A percentile compares a stretch with the other conserved stretches of the same genome.
Evolutionary conservation across 371 early-diverging fungal genomes (phyloP).

Genomic region (Catenaria anguillulae): DNA sequence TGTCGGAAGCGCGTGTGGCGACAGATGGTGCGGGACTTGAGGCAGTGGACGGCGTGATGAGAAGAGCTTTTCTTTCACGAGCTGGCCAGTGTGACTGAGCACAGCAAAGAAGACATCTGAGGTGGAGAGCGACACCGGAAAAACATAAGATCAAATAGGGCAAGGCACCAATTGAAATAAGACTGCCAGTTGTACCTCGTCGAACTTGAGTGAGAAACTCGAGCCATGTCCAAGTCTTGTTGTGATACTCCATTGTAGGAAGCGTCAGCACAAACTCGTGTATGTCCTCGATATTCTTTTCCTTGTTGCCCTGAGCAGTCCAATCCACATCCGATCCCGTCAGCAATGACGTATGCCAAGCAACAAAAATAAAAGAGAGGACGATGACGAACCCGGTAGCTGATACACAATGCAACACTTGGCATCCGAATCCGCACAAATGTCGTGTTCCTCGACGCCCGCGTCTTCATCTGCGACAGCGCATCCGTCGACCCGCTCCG

Average conservation of each 20-base stretch:
- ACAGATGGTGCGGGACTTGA: not conserved
- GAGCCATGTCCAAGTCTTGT: constrained; percentile 58
- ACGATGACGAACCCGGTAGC: constrained; percentile 35
- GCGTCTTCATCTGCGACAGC: constrained; percentile 34
- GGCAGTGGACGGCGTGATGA: not conserved
- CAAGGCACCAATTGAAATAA: no score
- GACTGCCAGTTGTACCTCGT: constrained; percentile 22
- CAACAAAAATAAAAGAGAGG: not conserved
- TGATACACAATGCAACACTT: constrained; percentile 45
- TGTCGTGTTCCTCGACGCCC: constrained; percentile 48
- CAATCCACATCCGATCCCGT: constrained; percentile 22
- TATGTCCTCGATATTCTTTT: constrained; percentile 56
- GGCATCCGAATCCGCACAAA: constrained; percentile 64
- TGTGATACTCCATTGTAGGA: constrained; percentile 56
- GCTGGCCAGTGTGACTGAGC: constrained; percentile 44
- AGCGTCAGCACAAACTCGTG: constrained; percentile 48
- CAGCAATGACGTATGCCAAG: no score
- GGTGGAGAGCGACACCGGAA: no score
- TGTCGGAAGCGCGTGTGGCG: no score
- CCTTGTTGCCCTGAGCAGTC: constrained; percentile 51
- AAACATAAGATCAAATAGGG: not conserved
- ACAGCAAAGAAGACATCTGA: constrained; percentile 37
- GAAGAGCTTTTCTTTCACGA: constrained; percentile 44
- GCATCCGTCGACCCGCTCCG: not conserved
- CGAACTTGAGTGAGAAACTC: constrained; percentile 48